A percentile compares a stretch with the other conserved stretches of the same genome.
phyloP scores from a whole-genome alignment of 345 rosid genomes.

The Salix brachista region DNA sequence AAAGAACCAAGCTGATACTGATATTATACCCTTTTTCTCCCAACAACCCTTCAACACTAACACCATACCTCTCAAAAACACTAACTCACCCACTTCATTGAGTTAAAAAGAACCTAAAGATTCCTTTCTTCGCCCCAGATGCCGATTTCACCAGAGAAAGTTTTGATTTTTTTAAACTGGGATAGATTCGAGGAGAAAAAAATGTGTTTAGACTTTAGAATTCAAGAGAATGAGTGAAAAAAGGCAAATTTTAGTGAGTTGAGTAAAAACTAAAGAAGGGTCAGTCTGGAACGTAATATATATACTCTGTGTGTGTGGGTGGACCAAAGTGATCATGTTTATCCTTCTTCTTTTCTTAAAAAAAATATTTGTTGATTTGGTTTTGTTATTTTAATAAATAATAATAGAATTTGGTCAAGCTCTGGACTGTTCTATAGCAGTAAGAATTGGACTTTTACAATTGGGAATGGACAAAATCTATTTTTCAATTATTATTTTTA shows the following conservation, averaged over 20 bases:
- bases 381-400: neutral
- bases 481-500: neutral
- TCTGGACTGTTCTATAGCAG: neutral
- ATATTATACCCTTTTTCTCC: neutral
- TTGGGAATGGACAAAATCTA: neutral
- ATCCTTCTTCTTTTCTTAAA: neutral
- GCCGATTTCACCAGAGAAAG: neutral
- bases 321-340: constrained; percentile 1
- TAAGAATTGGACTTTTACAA: constrained; percentile 5
- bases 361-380: neutral
- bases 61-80: neutral
- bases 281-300: neutral
- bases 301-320: neutral
- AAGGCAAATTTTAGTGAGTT: neutral
- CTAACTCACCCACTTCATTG: constrained; percentile 8
- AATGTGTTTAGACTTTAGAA: no score
- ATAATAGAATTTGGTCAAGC: neutral
- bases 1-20: neutral
- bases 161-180: neutral
- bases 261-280: neutral
- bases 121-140: neutral
- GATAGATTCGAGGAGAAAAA: neutral
- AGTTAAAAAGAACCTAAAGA: neutral
- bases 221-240: neutral
- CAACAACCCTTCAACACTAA: constrained; percentile 29